phyloP scores from a whole-genome alignment of 164 flowering plant species.

The Piper longum region DNA sequence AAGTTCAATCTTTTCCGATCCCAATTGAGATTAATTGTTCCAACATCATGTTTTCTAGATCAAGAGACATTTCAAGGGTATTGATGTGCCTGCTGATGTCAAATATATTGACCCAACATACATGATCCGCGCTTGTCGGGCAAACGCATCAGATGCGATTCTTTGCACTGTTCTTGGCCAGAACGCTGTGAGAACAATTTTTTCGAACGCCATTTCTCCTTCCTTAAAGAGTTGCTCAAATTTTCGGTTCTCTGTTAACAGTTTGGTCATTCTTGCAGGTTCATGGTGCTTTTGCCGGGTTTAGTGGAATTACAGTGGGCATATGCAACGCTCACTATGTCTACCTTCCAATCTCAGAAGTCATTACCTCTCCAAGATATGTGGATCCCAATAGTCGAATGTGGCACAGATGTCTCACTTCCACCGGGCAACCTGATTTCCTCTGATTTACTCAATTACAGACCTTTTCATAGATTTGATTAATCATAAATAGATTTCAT shows the following conservation, averaged over 20 bases:
- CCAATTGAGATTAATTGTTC: neutral
- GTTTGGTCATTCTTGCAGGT: constrained; percentile 17
- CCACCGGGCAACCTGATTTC: constrained; percentile 48
- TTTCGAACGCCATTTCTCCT: neutral
- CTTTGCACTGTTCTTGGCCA: constrained; percentile 46
- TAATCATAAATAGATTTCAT: too few relatives aligned
- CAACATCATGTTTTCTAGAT: constrained; percentile 17
- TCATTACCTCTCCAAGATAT: constrained; percentile 26
- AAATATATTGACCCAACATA: constrained; percentile 43
- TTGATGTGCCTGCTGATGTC: constrained; percentile 28
- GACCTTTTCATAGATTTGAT: too few relatives aligned
- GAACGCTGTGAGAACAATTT: constrained; percentile 25
- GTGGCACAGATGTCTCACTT: constrained; percentile 46
- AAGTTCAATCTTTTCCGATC: neutral
- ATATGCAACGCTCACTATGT: constrained; percentile 40
- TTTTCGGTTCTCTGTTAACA: neutral
- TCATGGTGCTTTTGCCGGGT: constrained; percentile 47
- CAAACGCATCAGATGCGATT: constrained; percentile 48
- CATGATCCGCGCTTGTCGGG: constrained; percentile 37
- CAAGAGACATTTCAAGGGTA: constrained; percentile 26
- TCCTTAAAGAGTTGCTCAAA: neutral
- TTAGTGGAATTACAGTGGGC: constrained; percentile 36
- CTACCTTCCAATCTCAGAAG: constrained; percentile 37
- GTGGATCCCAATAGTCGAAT: constrained; percentile 39
- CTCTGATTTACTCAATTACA: constrained; percentile 6